These are phyloP conservation scores for Spergularia marina DNA, from an alignment of 148 eudicot species.

Conservation along the genomic window DNA sequence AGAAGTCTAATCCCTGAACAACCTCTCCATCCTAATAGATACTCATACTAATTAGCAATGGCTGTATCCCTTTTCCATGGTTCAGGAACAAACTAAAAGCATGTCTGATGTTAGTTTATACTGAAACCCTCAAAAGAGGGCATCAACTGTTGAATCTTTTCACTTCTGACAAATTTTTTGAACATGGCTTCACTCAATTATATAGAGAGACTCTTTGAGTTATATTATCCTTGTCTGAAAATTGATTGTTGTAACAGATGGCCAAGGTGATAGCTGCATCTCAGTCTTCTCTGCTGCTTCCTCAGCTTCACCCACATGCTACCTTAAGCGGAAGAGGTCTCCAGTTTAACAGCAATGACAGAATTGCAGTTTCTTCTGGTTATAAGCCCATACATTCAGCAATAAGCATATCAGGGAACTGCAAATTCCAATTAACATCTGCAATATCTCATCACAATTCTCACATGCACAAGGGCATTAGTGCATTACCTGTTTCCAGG, in stretches of 20 bases:
- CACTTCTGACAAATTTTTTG: background rate
- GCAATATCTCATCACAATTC: constrained; percentile 7
- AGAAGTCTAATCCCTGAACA: too few relatives aligned
- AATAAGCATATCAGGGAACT: constrained; percentile 14
- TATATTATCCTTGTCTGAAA: background rate
- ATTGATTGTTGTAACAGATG: constrained; percentile 31
- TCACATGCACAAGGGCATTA: constrained; percentile 13
- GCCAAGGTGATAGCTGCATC: constrained; percentile 29
- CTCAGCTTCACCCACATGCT: constrained; percentile 32
- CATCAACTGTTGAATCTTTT: background rate
- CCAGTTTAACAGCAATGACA: constrained; percentile 10
- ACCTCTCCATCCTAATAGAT: too few relatives aligned
- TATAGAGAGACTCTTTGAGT: background rate
- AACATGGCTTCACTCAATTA: background rate
- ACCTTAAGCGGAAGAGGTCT: constrained; percentile 14
- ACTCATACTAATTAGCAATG: too few relatives aligned
- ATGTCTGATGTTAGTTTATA: too few relatives aligned
- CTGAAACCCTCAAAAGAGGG: background rate
- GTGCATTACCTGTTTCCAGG: constrained; percentile 23
- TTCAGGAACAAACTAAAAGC: too few relatives aligned
- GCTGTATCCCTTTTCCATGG: background rate
- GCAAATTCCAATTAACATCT: constrained; percentile 10
- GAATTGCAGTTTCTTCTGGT: constrained; percentile 21
- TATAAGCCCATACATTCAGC: constrained; percentile 16
- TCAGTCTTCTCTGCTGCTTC: constrained; percentile 41